Conservation (phyloP, 768 basidiomycete genomes). For the Lentinula raphanica region DNA sequence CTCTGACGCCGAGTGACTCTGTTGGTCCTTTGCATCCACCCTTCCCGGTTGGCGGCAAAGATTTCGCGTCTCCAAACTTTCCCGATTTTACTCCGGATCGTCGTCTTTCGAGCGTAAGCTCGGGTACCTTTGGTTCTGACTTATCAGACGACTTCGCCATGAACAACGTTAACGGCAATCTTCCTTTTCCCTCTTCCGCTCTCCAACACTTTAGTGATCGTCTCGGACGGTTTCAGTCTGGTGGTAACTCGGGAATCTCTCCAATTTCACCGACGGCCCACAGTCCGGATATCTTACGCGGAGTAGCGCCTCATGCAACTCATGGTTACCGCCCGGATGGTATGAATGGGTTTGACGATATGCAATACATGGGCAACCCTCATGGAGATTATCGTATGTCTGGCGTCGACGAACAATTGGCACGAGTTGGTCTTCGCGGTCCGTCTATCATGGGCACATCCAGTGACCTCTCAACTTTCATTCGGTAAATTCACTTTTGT, state of each 20-base stretch:
- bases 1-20: constrained; percentile 65
- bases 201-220: constrained; percentile 60
- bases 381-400: constrained; percentile 61
- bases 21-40: constrained; percentile 52
- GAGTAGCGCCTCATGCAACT: constrained; percentile 69
- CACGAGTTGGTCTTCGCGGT: constrained; percentile 59
- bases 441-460: constrained; percentile 54
- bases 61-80: constrained; percentile 52
- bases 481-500: constrained; percentile 43
- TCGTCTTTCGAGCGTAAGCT: constrained; percentile 34
- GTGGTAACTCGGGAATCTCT: constrained; percentile 33
- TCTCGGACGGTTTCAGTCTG: constrained; percentile 45
- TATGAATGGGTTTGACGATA: constrained; percentile 51
- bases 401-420: constrained; percentile 54
- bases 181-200: constrained; percentile 43
- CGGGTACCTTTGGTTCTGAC: constrained; percentile 49
- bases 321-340: constrained; percentile 53
- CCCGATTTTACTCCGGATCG: constrained; percentile 58
- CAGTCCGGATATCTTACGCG: constrained; percentile 53
- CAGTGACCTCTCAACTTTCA: constrained; percentile 75
- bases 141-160: constrained; percentile 62
- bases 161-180: constrained; percentile 37
- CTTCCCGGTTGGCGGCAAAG: constrained; percentile 43
- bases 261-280: constrained; percentile 47
- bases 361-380: constrained; percentile 51